Evolutionary conservation across 768 basidiomycete genomes (phyloP), one percentile per base, ranked within the genome.

Genomic region (Suillus cothurnatus): DNA sequence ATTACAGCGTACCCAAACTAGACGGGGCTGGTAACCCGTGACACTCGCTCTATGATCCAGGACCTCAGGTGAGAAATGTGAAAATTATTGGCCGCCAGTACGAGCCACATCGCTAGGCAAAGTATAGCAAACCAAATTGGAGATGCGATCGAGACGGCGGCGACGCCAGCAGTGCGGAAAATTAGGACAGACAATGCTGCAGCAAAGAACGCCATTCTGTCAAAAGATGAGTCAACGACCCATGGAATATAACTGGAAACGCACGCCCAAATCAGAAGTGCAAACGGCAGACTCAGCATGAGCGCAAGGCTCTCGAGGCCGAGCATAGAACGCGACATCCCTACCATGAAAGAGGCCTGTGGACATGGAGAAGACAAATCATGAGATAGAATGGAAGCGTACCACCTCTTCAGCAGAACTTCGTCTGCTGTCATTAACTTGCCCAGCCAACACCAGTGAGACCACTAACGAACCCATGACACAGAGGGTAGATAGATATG

Each of bases 241-340:
- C 2, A 9, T 21, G 52, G 5, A 32, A 31, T 53, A 11, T 9
- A 21, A 32, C 21, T 3, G 19, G 31, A 55, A 55, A 36, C 76
- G 64, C 41, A 77, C 76, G 67, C 69, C 70, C 72, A 76, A 68
- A 78, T 73, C 36, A 76, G 68, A n/a, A 75, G 66, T 26, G 70
- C 77, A 56, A 74, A 76, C 4, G 77, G 77, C 31, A 78, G 65
- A 62, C 72, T 76, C 63, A 73, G 77, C 61, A 76, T 67, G 38
- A 78, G 72, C 0, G 75, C 71, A n/a, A 78, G 64, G 1, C 70
- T 63, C 61, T 66, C 62, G 12, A 64, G 43, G 34, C 50, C 53
- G 15, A 52, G 14, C 36, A 63, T 47, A 14, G 49, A 50, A 17
- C 21, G 26, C 2, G 61, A 41, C 38, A 65, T 55, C 4, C 28